These are phyloP conservation scores for Cyclotella cryptica DNA, from an alignment of 108 stramenopile genomes.

Conservation along the genomic window DNA sequence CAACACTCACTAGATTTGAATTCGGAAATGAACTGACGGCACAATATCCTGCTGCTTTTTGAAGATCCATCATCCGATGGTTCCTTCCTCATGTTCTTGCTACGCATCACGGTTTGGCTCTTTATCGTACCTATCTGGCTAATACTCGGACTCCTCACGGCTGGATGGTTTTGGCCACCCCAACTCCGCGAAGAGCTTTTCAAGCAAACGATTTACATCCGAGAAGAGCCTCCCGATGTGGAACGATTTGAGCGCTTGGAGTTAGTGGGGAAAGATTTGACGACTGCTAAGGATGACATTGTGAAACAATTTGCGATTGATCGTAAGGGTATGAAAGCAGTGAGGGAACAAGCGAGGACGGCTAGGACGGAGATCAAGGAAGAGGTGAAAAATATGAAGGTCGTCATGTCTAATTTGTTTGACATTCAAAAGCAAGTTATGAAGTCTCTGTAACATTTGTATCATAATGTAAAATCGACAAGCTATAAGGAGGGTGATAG, in stretches of 20 bases:
- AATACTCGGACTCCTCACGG: constrained; percentile 62
- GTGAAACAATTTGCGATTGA: constrained; percentile 60
- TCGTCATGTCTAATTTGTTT: constrained; percentile 72
- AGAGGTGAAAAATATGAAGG: constrained; percentile 77
- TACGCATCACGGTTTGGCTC: constrained; percentile 61
- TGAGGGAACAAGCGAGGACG: constrained; percentile 64
- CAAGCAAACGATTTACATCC: constrained; percentile 69
- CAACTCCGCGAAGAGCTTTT: constrained; percentile 87
- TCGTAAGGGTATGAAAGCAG: constrained; percentile 66
- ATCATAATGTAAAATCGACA: not conserved
- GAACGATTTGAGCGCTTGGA: constrained; percentile 52
- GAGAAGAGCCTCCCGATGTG: constrained; percentile 62
- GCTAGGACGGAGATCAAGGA: constrained; percentile 71
- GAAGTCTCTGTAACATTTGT: not conserved
- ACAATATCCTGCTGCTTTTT: not conserved
- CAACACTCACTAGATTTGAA: no score
- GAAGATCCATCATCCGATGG: constrained; percentile 50
- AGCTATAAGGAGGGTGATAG: not conserved
- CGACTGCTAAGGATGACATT: constrained; percentile 60
- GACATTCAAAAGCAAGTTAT: constrained; percentile 49
- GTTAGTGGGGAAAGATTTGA: constrained; percentile 59
- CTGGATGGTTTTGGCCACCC: constrained; percentile 86
- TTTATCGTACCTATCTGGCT: constrained; percentile 81
- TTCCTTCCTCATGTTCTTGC: constrained; percentile 55
- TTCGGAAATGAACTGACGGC: constrained; percentile 18